Conservation (phyloP, 78 protist genomes). For the Dictyostelium firmibasis region DNA sequence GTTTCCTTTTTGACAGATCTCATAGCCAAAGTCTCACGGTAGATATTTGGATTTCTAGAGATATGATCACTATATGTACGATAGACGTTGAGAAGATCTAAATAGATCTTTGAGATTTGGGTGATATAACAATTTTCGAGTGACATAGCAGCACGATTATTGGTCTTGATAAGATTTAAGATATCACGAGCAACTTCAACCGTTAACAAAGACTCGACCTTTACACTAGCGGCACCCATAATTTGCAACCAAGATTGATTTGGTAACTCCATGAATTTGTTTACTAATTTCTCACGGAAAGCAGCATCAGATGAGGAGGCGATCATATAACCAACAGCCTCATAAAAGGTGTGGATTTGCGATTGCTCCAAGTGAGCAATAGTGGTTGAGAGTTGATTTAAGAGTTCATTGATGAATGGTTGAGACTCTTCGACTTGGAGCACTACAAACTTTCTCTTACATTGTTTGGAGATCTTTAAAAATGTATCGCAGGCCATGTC, state of each 20-base stretch:
- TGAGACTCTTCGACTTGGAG: conserved; percentile 84
- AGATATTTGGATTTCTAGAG: conserved; percentile 70
- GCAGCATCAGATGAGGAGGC: conserved; percentile 56
- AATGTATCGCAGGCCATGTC: conserved; percentile 99
- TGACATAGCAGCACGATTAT: conserved; percentile 85
- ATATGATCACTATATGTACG: conserved; percentile 82
- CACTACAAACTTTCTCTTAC: conserved; percentile 92
- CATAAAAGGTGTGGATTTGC: conserved; percentile 96
- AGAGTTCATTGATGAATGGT: conserved; percentile 95
- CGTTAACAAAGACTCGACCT: conserved; percentile 25
- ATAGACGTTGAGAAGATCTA: conserved; percentile 89
- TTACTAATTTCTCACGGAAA: conserved; percentile 80
- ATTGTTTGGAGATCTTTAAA: conserved; percentile 97
- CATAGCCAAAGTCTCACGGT: conserved; percentile 50
- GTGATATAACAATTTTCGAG: conserved; percentile 87
- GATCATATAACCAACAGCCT: conserved; percentile 97
- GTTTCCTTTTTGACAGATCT: conserved; percentile 92
- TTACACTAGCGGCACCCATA: conserved; percentile 49
- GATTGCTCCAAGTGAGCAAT: conserved; percentile 87
- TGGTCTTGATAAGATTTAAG: conserved; percentile 87
- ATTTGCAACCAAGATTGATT: conserved; percentile 89
- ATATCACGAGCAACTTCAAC: conserved; percentile 30
- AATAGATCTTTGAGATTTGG: conserved; percentile 92
- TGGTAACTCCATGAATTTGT: conserved; percentile 90
- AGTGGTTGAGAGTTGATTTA: conserved; percentile 61